These are phyloP conservation scores for Colletotrichum paranaense DNA, from an alignment of 2,329 filamentous ascomycete species.

Conservation along the genomic window DNA sequence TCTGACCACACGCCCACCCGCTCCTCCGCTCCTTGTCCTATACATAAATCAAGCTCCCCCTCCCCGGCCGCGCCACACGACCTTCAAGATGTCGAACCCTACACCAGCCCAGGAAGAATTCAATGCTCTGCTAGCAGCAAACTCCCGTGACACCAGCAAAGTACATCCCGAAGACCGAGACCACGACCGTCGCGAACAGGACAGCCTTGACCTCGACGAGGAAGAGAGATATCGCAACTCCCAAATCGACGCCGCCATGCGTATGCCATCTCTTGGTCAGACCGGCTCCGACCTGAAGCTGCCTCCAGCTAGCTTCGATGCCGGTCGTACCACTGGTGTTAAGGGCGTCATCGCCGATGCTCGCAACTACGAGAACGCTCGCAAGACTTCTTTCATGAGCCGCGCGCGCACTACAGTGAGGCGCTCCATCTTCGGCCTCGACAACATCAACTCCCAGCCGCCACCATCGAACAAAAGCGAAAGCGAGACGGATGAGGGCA, in stretches of 20 bases:
- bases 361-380: constrained; percentile 78
- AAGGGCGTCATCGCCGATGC: constrained; percentile 91
- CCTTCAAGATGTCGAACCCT: constrained; percentile 61
- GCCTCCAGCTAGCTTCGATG: constrained; percentile 72
- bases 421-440: constrained; percentile 65
- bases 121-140: constrained; percentile 70
- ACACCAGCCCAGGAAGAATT: constrained; percentile 76
- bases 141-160: constrained; percentile 54
- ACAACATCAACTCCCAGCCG: constrained; percentile 38
- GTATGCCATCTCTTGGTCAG: constrained; percentile 65
- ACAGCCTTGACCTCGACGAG: constrained; percentile 60
- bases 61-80: constrained; percentile 37
- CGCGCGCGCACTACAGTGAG: constrained; percentile 61
- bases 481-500: constrained; percentile 55
- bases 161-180: constrained; percentile 71
- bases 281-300: constrained; percentile 66
- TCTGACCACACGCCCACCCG: constrained; percentile 28
- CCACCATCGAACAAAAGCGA: constrained; percentile 53
- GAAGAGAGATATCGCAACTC: constrained; percentile 64
- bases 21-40: constrained; percentile 33
- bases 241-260: constrained; percentile 73
- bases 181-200: constrained; percentile 50
- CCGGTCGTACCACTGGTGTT: constrained; percentile 79
- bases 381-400: constrained; percentile 65
- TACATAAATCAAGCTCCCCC: constrained; percentile 51